Base-by-base conservation (phyloP, 306 rosid species). In the Gleditsia sinensis region DNA sequence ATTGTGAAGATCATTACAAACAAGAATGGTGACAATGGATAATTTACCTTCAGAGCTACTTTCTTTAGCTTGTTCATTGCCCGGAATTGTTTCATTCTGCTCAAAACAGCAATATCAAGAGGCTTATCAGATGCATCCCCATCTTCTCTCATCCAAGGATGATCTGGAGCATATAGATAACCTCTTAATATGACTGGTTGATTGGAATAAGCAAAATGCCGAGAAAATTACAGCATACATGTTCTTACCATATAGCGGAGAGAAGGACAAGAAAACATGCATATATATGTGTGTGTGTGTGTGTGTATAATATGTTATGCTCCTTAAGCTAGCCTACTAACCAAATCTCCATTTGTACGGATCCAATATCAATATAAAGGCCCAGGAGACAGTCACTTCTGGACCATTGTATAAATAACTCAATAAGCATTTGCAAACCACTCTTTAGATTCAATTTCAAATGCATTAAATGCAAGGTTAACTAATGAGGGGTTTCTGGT, bases 41-140 rank as follows among this genome's bases (percentile, higher is more conserved):
- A n/a, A 30, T 67, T 74, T 75, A 94, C 98, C 97, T 94, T 91
- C 64, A 94, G 77, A 71, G 98, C 98, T 48, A 94, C 96, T 89
- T 94, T 91, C 81, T 94, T 94, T 50, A 94, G 91, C 82, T 91
- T 94, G 92, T 94, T 94, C 98, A 91, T 94, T 78, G 98, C 98
- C 56, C 96, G 86, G 83, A 94, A 94, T 86, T 94, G 98, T 63
- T 94, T 94, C 92, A 94, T 89, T 89, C 98, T 89, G 58, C 89
- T 70, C 76, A 94, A 83, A 74, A 94, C 98, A 66, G 96, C 92
- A 86, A 86, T 84, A 82, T 94, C 98, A 81, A 94, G 94, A 70
- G 98, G 98, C 82, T 89, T 85, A 81, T 94, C 97, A 37, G 98
- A 83, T 84, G 96, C 97, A 67, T 78, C 89, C 27, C 98, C 98